Conservation (phyloP, 768 basidiomycete species). For the Erythrobasidium yunnanense region DNA sequence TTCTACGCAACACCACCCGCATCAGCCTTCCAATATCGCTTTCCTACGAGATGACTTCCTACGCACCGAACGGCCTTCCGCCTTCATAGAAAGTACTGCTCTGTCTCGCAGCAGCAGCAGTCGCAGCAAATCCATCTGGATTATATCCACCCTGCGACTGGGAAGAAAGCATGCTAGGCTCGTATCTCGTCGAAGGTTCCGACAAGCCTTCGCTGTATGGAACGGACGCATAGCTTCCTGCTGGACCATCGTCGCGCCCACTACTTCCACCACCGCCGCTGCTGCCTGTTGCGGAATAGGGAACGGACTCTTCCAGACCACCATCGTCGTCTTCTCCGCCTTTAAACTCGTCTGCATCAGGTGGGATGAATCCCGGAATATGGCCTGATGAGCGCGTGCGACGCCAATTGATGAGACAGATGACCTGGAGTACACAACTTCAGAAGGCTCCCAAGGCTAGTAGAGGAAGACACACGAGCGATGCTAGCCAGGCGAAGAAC, state of each 20-base stretch:
- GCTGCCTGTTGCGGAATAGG: not conserved
- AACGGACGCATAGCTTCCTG: too few species aligned
- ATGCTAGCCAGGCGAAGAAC: slow-evolving; percentile 24
- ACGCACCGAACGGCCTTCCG: slow-evolving; percentile 16
- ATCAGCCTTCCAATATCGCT: not conserved
- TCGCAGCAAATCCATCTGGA: not conserved
- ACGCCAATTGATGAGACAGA: slow-evolving; percentile 4
- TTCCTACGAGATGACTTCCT: not conserved
- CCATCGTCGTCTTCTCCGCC: not conserved
- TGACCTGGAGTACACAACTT: not conserved
- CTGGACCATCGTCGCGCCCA: too few species aligned
- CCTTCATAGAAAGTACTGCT: slow-evolving; percentile 19
- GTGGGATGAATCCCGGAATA: slow-evolving; percentile 5
- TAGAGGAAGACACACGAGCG: not conserved
- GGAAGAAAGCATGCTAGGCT: not conserved
- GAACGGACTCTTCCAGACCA: not conserved
- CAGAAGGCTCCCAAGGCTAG: not conserved
- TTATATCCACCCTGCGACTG: not conserved
- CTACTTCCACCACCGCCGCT: too few species aligned
- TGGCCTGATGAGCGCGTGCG: not conserved
- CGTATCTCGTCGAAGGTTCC: too few species aligned
- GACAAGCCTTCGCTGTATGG: too few species aligned
- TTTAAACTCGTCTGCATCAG: slow-evolving; percentile 1
- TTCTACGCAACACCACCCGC: not conserved
- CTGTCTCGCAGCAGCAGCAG: slow-evolving; percentile 5